Evolutionary conservation across 2,329 filamentous ascomycete species (phyloP), one percentile per base, ranked within the genome.

Genomic region (Aspergillus tamarii): DNA sequence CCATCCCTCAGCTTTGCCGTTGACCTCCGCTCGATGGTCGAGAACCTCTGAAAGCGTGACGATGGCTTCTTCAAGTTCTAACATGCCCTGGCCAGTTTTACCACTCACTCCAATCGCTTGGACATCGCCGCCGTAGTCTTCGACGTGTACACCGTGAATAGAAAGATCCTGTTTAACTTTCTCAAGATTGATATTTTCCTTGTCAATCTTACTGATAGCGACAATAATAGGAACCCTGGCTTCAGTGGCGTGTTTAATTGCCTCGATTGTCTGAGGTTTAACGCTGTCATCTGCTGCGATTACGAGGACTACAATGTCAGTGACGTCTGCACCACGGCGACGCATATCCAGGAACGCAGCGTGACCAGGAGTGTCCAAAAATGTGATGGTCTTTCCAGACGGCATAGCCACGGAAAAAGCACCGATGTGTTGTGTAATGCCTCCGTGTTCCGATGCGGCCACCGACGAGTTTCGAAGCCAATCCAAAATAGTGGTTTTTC

Each of bases 391-490:
- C 78, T 94, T 96, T 50, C 94, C 94, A 6, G 88, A 89, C 5
- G 92, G 89, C 84, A 99, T 89, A 21, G 87, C 87, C 1, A 99
- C 95, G 8, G 93, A 93, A 81, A 99, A 99, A 19, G 95, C 95
- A 78, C 95, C 96, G 69, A 99, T 99, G 74, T 99, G 95, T 77
- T 99, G 95, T 0, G 95, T 99, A 74, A 99, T 99, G 41, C 95
- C 95, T 66, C 95, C 95, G 74, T 97, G 94, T 76, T 99, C 95
- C 60, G 91, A 88, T 7, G 93, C 93, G 48, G 90, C 96, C 50
- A 99, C 88, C 8, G 93, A 97, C 1, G 94, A 95, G 71, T 97
- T 96, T 43, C 95, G 91, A 52, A 99, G 83, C 80, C 90, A 98
- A 76, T 99, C 95, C 11, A 99, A 84, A 48, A 99, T 89, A 0